Base-by-base conservation (phyloP, 495 filamentous ascomycete genomes). In the Aspergillus affinis region DNA sequence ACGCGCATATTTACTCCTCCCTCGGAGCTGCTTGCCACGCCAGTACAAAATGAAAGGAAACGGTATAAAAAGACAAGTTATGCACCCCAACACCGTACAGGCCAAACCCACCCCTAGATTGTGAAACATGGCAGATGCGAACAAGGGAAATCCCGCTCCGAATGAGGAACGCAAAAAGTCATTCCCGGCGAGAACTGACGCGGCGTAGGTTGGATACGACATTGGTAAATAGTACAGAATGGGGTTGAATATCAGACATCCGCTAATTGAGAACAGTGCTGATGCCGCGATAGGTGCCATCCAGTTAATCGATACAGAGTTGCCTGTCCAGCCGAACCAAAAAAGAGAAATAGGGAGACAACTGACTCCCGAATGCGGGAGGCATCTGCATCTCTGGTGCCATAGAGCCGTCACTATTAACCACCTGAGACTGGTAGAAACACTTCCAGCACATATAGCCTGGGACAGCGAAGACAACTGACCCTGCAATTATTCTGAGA, bases 41-140 rank as follows among this genome's bases (percentile, higher is more conserved):
- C n/a, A n/a, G n/a, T n/a, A n/a, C n/a, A 77, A 30, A 8, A 77
- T 48, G 48, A 75, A 72, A 20, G 75, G 74, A 48, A 74, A 75
- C 51, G 76, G 71, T 45, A 79, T 63, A 54, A 77, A 74, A 2
- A 69, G 46, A 13, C 77, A 60, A 0, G 69, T 60, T 53, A 90
- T 70, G 49, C 82, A 87, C 0, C 79, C 88, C 20, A 89, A 76
- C 30, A 87, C 69, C 36, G 72, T 81, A 44, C 80, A 84, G 3
- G 85, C 87, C 73, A 86, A 88, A 0, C 76, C 81, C 12, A 89
- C 78, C 0, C 86, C 88, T 9, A 88, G 67, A 51, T 81, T 83
- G 47, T 83, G 76, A 54, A 84, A 88, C 80, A 81, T 71, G 0
- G 52, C 49, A 4, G 62, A 51, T 9, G 78, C 78, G 55, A 82